phyloP scores from a whole-genome alignment of 2,329 filamentous ascomycete species.

The Epichloe sp. region DNA sequence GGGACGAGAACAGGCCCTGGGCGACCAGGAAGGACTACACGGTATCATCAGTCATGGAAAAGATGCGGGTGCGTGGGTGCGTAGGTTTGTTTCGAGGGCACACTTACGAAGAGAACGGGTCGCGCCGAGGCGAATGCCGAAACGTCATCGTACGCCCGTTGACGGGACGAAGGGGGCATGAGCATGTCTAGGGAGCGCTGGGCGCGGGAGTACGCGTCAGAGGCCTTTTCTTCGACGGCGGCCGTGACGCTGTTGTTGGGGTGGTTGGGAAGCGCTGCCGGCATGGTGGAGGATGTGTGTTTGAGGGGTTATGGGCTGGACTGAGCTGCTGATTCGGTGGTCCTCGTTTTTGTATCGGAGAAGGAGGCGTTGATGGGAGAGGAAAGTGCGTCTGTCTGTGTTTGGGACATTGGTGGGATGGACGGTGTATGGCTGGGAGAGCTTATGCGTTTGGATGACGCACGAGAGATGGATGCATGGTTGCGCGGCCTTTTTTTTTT shows the following conservation, averaged over 20 bases:
- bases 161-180: constrained; percentile 48
- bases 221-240: background rate
- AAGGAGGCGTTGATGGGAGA: no score
- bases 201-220: constrained; percentile 25
- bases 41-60: background rate
- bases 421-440: background rate
- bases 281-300: background rate
- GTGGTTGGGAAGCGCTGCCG: background rate
- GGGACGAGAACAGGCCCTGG: constrained; percentile 50
- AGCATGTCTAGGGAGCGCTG: constrained; percentile 34
- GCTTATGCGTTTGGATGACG: background rate
- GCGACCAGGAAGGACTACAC: constrained; percentile 51
- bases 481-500: background rate
- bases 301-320: background rate
- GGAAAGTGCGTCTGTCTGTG: no score
- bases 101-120: constrained; percentile 55
- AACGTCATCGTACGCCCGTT: constrained; percentile 39
- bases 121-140: constrained; percentile 46
- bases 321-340: background rate
- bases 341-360: no score
- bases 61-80: background rate
- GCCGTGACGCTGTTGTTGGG: no score
- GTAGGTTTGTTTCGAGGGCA: background rate
- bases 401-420: background rate
- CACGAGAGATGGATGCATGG: background rate